These are phyloP conservation scores for Buddleja alternifolia DNA, from an alignment of 257 asterid genomes.

Conservation along the genomic window DNA sequence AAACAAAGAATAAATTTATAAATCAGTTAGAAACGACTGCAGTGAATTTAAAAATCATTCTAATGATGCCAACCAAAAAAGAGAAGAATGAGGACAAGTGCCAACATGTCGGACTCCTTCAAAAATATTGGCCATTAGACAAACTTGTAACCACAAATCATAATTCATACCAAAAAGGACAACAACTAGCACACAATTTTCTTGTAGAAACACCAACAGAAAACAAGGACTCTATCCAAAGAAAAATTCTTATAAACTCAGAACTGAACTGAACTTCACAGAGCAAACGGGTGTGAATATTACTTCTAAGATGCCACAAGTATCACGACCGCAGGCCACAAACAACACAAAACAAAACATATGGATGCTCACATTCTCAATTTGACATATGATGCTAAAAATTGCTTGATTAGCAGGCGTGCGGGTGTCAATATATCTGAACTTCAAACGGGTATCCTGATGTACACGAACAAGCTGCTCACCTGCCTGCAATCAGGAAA, in stretches of 20 bases:
- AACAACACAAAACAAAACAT: not conserved
- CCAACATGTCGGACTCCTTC: not conserved
- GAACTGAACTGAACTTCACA: not conserved
- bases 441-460: conserved; percentile 90
- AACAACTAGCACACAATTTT: not conserved
- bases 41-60: not conserved
- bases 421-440: conserved; percentile 78
- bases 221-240: not conserved
- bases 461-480: conserved; percentile 85
- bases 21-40: not conserved
- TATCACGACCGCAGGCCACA: not conserved
- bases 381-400: conserved; percentile 70
- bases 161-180: conserved; percentile 11
- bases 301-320: not conserved
- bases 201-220: conserved; percentile 3
- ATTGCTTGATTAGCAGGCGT: conserved; percentile 93
- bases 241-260: not conserved
- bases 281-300: not conserved
- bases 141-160: not conserved
- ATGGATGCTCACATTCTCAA: conserved; percentile 60
- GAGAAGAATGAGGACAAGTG: conserved; percentile 9
- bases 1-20: conserved; percentile 2
- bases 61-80: no score
- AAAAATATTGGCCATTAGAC: not conserved
- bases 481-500: conserved; percentile 69